phyloP scores from a whole-genome alignment of 805 yeast species.

The Sugiyamaella floridensis region DNA sequence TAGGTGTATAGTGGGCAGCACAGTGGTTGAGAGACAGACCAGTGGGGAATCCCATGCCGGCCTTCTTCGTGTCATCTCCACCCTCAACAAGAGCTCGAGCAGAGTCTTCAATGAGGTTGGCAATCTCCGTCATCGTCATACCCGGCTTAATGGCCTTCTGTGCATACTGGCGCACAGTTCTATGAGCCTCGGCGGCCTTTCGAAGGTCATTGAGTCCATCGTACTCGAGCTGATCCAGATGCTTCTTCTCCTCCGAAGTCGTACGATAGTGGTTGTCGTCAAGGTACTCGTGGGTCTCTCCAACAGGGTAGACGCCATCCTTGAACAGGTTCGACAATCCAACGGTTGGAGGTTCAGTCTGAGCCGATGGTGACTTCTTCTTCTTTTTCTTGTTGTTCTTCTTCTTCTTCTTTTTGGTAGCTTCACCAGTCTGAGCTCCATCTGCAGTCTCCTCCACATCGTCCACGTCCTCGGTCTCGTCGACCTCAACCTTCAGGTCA shows the following conservation, averaged over 20 bases:
- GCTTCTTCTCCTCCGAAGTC: slow-evolving; percentile 81
- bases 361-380: slow-evolving; percentile 44
- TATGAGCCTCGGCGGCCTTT: slow-evolving; percentile 92
- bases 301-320: slow-evolving; percentile 72
- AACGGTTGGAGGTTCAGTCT: slow-evolving; percentile 44
- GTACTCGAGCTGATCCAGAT: slow-evolving; percentile 54
- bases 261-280: slow-evolving; percentile 63
- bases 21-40: slow-evolving; percentile 88
- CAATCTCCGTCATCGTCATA: slow-evolving; percentile 83
- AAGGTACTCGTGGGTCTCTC: slow-evolving; percentile 76
- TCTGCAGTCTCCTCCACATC: slow-evolving; percentile 27
- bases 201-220: slow-evolving; percentile 80
- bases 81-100: slow-evolving; percentile 68
- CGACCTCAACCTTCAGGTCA: slow-evolving; percentile 16
- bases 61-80: slow-evolving; percentile 47
- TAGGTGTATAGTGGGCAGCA: slow-evolving; percentile 98
- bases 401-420: slow-evolving; percentile 45
- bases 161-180: slow-evolving; percentile 80
- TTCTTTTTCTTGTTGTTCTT: slow-evolving; percentile 40
- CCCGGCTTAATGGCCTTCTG: slow-evolving; percentile 77
- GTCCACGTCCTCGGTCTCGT: slow-evolving; percentile 30
- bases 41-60: slow-evolving; percentile 98
- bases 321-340: slow-evolving; percentile 65
- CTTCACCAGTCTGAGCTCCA: slow-evolving; percentile 20
- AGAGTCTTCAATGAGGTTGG: slow-evolving; percentile 80